Conservation (phyloP, 1,139 yeast species). For the Taphrina sp. region DNA sequence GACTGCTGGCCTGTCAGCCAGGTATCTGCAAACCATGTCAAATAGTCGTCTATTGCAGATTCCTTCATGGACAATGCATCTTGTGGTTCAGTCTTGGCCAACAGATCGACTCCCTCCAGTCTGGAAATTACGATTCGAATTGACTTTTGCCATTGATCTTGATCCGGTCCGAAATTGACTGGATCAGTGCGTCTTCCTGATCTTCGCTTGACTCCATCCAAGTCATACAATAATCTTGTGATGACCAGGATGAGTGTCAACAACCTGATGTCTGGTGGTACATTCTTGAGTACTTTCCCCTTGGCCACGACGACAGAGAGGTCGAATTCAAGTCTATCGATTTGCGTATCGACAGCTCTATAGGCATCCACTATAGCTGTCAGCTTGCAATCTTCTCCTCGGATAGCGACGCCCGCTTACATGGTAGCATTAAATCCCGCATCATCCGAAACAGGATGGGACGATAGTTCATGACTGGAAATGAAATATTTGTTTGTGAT, state of each 20-base stretch:
- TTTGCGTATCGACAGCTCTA: slow-evolving; percentile 6
- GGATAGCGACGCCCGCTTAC: not conserved
- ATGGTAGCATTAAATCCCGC: slow-evolving; percentile 16
- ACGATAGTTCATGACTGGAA: slow-evolving; percentile 17
- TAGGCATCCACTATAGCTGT: slow-evolving; percentile 22
- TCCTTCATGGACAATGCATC: slow-evolving; percentile 15
- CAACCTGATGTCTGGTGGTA: slow-evolving; percentile 16
- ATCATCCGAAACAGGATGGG: slow-evolving; percentile 13
- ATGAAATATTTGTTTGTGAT: not conserved
- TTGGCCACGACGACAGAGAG: too few relatives aligned
- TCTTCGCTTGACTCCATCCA: slow-evolving; percentile 12
- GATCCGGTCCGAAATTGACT: slow-evolving; percentile 5
- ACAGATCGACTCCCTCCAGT: slow-evolving; percentile 15
- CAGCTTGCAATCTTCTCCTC: too few relatives aligned
- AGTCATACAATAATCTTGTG: slow-evolving; percentile 11
- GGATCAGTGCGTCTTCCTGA: slow-evolving; percentile 1
- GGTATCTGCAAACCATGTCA: slow-evolving; percentile 13
- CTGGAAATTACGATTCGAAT: slow-evolving; percentile 4
- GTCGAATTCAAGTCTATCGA: not conserved
- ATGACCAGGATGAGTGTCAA: slow-evolving; percentile 1
- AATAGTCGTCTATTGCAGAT: slow-evolving; percentile 10
- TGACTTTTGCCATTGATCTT: slow-evolving; percentile 2
- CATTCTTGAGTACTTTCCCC: not conserved
- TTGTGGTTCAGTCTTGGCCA: slow-evolving; percentile 14
- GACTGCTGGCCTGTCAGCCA: slow-evolving; percentile 6